Base-by-base conservation (phyloP, 2,329 filamentous ascomycete species). In the Ploettnerulaceae sp. region DNA sequence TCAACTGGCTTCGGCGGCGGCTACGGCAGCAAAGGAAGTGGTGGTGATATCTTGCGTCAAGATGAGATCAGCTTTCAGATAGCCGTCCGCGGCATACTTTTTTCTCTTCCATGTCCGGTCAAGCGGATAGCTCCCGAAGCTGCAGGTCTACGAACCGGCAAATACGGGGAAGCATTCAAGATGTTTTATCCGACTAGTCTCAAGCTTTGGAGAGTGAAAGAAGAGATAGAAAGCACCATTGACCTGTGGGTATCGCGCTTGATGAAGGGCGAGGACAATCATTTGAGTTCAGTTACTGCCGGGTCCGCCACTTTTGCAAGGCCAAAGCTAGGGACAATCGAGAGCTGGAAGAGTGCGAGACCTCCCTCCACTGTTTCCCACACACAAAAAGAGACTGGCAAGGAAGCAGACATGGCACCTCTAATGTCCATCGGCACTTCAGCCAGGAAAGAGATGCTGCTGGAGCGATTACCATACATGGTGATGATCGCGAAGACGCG, bases 11-110 rank as follows among this genome's bases (percentile, higher is more conserved):
- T 68, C 17, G 66, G 69, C 5, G 69, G 70, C 5, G 71, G 74
- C 18, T 72, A 52, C 15, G 54, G 67, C 62, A 67, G 69, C 63
- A 53, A 70, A 64, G 73, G 83, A 64, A 72, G 75, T 0, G 77
- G 77, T 15, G 79, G 81, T 43, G 91, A 96, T 51, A 75, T 83
- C 11, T 69, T 97, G 7, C 82, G 90, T 5, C 91, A 97, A 66
- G 89, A 96, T 53, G 93, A 98, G 62, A 90, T 98, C 63, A 83
- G 86, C 18, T 97, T 96, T 55, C 88, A 98, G 55, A 82, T 91
- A 14, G 89, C 89, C 4, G 87, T 95, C 0, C 81, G 90, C 9
- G 93, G 93, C 0, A 69, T 97, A 39, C 68, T 96, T 0, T 95
- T 95, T 63, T 83, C 82, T 7, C 74, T 98, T 2, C 93, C 93